A percentile compares a stretch with the other conserved stretches of the same genome.
Conservation (phyloP, 805 yeast species). For the Wickerhamia fluorescens region DNA sequence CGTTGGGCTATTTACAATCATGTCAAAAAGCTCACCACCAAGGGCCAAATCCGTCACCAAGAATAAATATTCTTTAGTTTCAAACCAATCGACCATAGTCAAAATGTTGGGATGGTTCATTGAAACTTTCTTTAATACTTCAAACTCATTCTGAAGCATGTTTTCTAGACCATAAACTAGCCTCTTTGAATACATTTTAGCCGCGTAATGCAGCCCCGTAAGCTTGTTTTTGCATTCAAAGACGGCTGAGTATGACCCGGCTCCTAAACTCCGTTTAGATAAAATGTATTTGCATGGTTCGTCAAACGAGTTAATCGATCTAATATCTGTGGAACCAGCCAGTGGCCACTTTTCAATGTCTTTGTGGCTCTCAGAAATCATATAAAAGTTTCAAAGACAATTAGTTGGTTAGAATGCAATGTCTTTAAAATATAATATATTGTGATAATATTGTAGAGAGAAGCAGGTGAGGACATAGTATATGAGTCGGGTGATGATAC, state of each 20-base stretch:
- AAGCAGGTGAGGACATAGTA: no score
- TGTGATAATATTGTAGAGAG: no score
- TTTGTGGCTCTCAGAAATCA: no score
- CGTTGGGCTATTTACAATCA: conserved; percentile 34
- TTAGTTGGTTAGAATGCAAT: no score
- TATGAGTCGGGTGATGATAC: no score
- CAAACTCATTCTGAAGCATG: conserved; percentile 54
- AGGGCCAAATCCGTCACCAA: conserved; percentile 61
- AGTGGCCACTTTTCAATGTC: conserved; percentile 19
- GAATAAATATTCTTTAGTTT: conserved; percentile 49
- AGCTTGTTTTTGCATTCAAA: conserved; percentile 39
- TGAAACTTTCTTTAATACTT: conserved; percentile 45
- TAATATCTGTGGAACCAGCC: conserved; percentile 9
- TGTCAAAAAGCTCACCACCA: conserved; percentile 64
- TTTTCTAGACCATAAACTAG: conserved; percentile 47
- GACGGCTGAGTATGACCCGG: conserved; percentile 46
- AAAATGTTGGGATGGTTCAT: conserved; percentile 48
- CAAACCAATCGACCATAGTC: conserved; percentile 62
- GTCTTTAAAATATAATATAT: no score
- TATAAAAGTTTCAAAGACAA: no score
- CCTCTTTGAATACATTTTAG: conserved; percentile 42
- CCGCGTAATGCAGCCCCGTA: conserved; percentile 43
- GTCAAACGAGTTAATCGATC: conserved; percentile 9
- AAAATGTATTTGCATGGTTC: conserved; percentile 28
- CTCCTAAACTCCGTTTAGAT: conserved; percentile 17